These are phyloP conservation scores for Alnus glutinosa DNA, from an alignment of 306 rosid species.

Conservation along the genomic window DNA sequence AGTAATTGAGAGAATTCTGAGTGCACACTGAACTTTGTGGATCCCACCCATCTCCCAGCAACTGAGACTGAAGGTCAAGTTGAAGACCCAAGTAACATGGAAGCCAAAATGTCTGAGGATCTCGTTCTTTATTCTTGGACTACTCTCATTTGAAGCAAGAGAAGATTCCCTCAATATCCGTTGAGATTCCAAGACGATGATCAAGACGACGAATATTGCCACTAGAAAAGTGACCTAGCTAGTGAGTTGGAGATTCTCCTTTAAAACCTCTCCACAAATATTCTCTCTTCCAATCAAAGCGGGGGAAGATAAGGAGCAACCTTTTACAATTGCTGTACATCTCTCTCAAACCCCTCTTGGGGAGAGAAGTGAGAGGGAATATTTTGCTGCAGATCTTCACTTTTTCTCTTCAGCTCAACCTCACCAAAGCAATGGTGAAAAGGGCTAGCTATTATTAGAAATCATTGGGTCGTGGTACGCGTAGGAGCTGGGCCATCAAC, in stretches of 20 bases:
- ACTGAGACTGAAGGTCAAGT: neutral
- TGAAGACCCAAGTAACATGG: constrained; percentile 19
- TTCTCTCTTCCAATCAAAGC: constrained; percentile 6
- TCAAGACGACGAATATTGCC: constrained; percentile 34
- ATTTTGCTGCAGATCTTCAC: neutral
- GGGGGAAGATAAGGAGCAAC: constrained; percentile 8
- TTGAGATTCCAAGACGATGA: constrained; percentile 58
- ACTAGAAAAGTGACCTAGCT: constrained; percentile 32
- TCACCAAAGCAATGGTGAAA: neutral
- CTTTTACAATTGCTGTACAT: constrained; percentile 24
- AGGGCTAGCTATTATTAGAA: neutral
- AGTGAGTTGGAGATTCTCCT: constrained; percentile 36
- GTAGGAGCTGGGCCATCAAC: too few species aligned
- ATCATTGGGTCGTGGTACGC: too few species aligned
- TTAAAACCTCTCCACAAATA: constrained; percentile 12
- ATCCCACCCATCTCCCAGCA: too few species aligned
- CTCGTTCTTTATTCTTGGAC: constrained; percentile 6
- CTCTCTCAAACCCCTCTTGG: constrained; percentile 23
- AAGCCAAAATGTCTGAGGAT: neutral
- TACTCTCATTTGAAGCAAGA: constrained; percentile 3
- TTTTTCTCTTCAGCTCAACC: constrained; percentile 31
- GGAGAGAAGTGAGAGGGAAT: neutral
- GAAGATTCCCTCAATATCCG: constrained; percentile 54
- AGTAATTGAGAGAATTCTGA: too few species aligned
- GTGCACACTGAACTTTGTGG: too few species aligned